phyloP scores from a whole-genome alignment of 371 early-diverging fungal species.

The Batkoa obscura region DNA sequence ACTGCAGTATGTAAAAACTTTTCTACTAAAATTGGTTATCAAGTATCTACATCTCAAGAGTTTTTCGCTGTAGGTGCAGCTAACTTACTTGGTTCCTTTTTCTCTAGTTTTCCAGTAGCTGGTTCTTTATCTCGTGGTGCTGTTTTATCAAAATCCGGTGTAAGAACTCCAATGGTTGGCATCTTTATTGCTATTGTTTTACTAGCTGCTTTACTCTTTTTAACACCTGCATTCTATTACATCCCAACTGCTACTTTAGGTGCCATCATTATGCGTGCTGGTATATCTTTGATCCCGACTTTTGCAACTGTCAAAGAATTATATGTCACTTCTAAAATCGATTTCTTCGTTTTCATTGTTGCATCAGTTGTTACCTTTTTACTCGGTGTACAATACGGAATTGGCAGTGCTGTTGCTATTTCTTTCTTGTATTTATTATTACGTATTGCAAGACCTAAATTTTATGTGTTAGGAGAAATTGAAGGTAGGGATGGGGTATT shows the following conservation, averaged over 20 bases:
- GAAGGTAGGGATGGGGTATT: slow-evolving; percentile 8
- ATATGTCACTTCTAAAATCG: slow-evolving; percentile 14
- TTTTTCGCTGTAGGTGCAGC: slow-evolving; percentile 64
- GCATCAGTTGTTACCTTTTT: slow-evolving; percentile 44
- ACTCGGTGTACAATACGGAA: slow-evolving; percentile 43
- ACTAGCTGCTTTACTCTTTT: slow-evolving; percentile 42
- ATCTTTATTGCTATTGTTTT: slow-evolving; percentile 51
- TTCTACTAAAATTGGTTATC: background rate
- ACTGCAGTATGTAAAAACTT: slow-evolving; percentile 61
- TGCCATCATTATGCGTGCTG: slow-evolving; percentile 54
- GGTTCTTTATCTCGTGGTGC: slow-evolving; percentile 75
- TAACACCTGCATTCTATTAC: slow-evolving; percentile 63
- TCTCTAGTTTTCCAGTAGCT: slow-evolving; percentile 62
- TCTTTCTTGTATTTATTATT: slow-evolving; percentile 38
- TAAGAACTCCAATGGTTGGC: slow-evolving; percentile 57
- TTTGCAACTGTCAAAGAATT: slow-evolving; percentile 7
- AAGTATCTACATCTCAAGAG: slow-evolving; percentile 29
- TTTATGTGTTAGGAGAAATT: slow-evolving; percentile 17
- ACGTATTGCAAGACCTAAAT: slow-evolving; percentile 46
- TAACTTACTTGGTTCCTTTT: slow-evolving; percentile 59
- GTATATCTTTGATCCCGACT: slow-evolving; percentile 15
- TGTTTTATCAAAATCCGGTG: slow-evolving; percentile 54
- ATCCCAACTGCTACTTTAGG: slow-evolving; percentile 57
- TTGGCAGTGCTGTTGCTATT: slow-evolving; percentile 38
- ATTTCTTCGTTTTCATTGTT: slow-evolving; percentile 21